Evolutionary conservation across 768 basidiomycete species (phyloP).

Genomic region (Trametes cingulata): DNA sequence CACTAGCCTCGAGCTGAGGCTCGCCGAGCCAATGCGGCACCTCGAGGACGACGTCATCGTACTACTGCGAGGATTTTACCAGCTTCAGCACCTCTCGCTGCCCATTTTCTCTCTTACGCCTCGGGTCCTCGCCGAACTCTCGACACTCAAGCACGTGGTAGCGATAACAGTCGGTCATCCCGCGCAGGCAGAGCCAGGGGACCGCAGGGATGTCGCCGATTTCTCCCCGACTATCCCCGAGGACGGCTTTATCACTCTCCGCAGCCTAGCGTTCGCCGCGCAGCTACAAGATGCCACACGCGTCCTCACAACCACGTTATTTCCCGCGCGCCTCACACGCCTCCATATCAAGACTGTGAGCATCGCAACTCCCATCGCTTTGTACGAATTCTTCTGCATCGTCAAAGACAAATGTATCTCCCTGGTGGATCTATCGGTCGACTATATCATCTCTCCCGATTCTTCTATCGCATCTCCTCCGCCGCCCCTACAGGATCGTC

Average conservation of each 20-base stretch:
- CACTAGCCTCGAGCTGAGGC: slow-evolving; percentile 46
- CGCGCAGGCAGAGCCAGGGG: slow-evolving; percentile 47
- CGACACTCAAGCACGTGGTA: slow-evolving; percentile 43
- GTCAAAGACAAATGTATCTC: slow-evolving; percentile 46
- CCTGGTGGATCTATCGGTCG: slow-evolving; percentile 46
- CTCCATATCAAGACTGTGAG: slow-evolving; percentile 52
- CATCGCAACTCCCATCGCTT: slow-evolving; percentile 42
- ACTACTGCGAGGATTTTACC: slow-evolving; percentile 42
- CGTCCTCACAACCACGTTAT: slow-evolving; percentile 40
- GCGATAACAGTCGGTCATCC: slow-evolving; percentile 50
- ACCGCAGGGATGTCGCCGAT: slow-evolving; percentile 42
- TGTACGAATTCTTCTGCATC: slow-evolving; percentile 45
- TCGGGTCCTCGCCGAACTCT: slow-evolving; percentile 44
- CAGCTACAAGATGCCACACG: slow-evolving; percentile 38
- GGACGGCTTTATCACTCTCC: slow-evolving; percentile 52
- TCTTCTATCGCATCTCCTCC: slow-evolving; percentile 19
- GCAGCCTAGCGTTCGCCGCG: slow-evolving; percentile 49
- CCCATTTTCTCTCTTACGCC: slow-evolving; percentile 56
- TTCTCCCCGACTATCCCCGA: slow-evolving; percentile 46
- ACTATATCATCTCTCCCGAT: slow-evolving; percentile 32
- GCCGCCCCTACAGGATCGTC: slow-evolving; percentile 26
- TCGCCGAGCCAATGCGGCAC: slow-evolving; percentile 37
- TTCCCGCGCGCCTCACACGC: slow-evolving; percentile 41
- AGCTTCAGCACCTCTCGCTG: slow-evolving; percentile 47
- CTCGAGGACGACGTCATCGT: slow-evolving; percentile 43